A percentile compares a stretch with the other conserved stretches of the same genome.
Evolutionary conservation across 257 asterid species (phyloP).

Genomic region (Jasminum sambac): DNA sequence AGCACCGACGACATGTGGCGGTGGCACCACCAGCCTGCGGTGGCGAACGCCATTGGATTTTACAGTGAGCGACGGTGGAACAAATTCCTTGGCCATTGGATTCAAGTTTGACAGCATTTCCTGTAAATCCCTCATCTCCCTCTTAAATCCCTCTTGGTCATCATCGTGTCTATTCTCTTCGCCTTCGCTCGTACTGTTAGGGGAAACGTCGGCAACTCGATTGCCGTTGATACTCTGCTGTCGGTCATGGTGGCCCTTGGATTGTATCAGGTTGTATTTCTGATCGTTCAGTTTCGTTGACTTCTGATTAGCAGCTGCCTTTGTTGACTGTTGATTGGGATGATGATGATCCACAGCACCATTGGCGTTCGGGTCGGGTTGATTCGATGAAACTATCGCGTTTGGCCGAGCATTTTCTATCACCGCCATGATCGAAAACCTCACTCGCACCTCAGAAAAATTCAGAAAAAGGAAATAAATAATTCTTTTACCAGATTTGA

Average conservation of each 20-base stretch:
- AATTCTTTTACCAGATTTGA: neutral
- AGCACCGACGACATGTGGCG: constrained; percentile 41
- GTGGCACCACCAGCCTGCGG: constrained; percentile 35
- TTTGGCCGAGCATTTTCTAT: constrained; percentile 66
- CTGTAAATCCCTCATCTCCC: constrained; percentile 68
- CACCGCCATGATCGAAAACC: constrained; percentile 75
- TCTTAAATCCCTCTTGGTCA: constrained; percentile 62
- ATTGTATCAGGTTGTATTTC: constrained; percentile 31
- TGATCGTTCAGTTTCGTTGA: constrained; percentile 52
- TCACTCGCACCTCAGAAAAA: constrained; percentile 19
- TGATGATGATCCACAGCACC: constrained; percentile 38
- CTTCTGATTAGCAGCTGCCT: constrained; percentile 40
- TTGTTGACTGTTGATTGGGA: constrained; percentile 42
- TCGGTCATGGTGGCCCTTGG: constrained; percentile 45
- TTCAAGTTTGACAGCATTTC: constrained; percentile 70
- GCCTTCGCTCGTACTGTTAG: neutral
- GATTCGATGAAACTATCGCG: constrained; percentile 56
- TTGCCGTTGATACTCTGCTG: constrained; percentile 34
- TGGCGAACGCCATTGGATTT: constrained; percentile 24
- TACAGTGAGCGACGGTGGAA: constrained; percentile 53
- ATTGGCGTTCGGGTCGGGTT: constrained; percentile 42
- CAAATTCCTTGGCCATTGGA: constrained; percentile 77
- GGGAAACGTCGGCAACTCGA: constrained; percentile 18
- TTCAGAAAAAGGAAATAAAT: neutral
- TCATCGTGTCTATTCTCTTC: constrained; percentile 35